Conservation (phyloP, 1,139 yeast genomes). For the Geotrichum fermentans region DNA sequence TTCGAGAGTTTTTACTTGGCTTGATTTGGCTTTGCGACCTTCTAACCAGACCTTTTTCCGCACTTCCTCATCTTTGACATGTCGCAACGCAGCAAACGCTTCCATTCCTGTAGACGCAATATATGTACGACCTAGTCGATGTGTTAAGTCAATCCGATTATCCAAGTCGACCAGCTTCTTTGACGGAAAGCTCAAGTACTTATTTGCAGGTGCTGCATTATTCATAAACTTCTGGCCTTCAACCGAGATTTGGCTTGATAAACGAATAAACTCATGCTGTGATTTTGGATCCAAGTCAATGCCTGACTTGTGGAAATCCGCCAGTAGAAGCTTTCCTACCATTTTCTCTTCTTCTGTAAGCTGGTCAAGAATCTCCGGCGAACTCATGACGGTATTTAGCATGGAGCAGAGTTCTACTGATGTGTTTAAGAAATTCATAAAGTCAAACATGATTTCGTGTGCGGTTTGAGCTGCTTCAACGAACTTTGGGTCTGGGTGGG, state of each 20-base stretch:
- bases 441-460: slow-evolving; percentile 85
- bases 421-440: slow-evolving; percentile 89
- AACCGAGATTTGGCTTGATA: slow-evolving; percentile 77
- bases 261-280: slow-evolving; percentile 63
- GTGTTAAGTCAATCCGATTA: slow-evolving; percentile 5
- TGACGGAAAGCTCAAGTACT: slow-evolving; percentile 34
- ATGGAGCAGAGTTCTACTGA: slow-evolving; percentile 65
- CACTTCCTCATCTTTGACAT: slow-evolving; percentile 52
- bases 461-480: slow-evolving; percentile 79
- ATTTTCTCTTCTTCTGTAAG: slow-evolving; percentile 68
- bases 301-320: slow-evolving; percentile 89
- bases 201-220: slow-evolving; percentile 40
- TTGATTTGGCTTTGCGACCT: slow-evolving; percentile 50
- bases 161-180: slow-evolving; percentile 39
- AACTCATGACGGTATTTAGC: slow-evolving; percentile 52
- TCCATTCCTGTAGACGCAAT: slow-evolving; percentile 68
- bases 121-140: slow-evolving; percentile 36
- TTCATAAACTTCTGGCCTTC: slow-evolving; percentile 77
- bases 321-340: slow-evolving; percentile 73
- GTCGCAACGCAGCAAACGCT: slow-evolving; percentile 61
- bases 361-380: slow-evolving; percentile 38
- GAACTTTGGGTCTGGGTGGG: slow-evolving; percentile 73
- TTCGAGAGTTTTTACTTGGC: slow-evolving; percentile 57
- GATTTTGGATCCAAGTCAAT: slow-evolving; percentile 67
- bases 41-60: slow-evolving; percentile 72